These are phyloP conservation scores for Chytriomyces confervae DNA, from an alignment of 192 early-diverging fungal species.

Conservation along the genomic window DNA sequence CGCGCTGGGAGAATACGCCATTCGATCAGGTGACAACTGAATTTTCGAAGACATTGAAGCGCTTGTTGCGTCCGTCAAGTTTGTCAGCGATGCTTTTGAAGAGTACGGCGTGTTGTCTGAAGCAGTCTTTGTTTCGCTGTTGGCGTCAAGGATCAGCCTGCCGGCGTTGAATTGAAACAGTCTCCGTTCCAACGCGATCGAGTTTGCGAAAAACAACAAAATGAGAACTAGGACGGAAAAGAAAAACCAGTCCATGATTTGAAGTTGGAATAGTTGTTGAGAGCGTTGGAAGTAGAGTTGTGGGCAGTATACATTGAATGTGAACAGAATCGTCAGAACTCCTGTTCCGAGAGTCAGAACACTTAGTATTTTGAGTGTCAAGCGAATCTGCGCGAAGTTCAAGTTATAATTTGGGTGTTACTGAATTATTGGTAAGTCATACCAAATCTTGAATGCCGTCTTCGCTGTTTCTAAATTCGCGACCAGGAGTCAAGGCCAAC, in stretches of 20 bases:
- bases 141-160: not conserved
- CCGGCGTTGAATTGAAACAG: not conserved
- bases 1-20: not conserved
- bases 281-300: slow-evolving; percentile 27
- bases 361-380: not conserved
- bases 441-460: not conserved
- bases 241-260: slow-evolving; percentile 18
- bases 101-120: not conserved
- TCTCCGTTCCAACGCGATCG: not conserved
- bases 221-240: slow-evolving; percentile 2
- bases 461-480: not conserved
- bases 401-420: not conserved
- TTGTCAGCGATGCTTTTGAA: not conserved
- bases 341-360: not conserved
- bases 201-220: not conserved
- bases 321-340: slow-evolving; percentile 15
- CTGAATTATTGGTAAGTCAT: not conserved
- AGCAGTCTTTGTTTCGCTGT: not conserved
- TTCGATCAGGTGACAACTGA: not conserved
- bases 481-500: not conserved
- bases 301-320: slow-evolving; percentile 33
- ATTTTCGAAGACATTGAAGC: not conserved
- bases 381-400: not conserved
- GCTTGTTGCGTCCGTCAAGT: not conserved
- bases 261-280: not conserved